Base-by-base conservation (phyloP, 768 basidiomycete species). In the Boletus sensibilis region DNA sequence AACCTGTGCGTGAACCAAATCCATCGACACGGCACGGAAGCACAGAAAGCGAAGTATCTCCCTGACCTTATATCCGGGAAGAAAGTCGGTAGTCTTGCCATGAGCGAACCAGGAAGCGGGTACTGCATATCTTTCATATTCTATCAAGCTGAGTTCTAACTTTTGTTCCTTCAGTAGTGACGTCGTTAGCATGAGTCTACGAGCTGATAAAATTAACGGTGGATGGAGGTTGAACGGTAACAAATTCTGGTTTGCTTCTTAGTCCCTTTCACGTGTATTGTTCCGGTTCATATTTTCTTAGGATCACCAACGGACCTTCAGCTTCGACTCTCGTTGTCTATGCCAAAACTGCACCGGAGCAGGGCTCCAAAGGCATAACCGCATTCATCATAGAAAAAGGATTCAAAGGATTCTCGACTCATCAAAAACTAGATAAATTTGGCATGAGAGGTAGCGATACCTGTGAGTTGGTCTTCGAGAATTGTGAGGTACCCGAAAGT, bases 361-460 rank as follows among this genome's bases (percentile, higher is more conserved):
- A 83, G 61, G 87, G 84, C 16, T 88, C 90, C 18, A 94, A 89
- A 68, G 93, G 94, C 21, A 93, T 97, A 60, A 96, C 94, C 0
- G 84, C 94, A 0, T 97, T 97, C 72, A 85, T 97, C 60, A 78
- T 98, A 58, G 93, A 96, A 74, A 87, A 82, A 43, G 85, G 75
- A 8, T 93, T 89, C 69, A 72, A 80, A 41, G 95, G 93, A 1
- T 95, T 95, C 72, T 92, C 92, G 7, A 90, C 92, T 0, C 88
- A 89, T 62, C 91, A 88, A 56, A 94, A 95, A 64, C 78, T 98
- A 21, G 95, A 98, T 72, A 98, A 98, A 71, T 86, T 97, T 66
- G 95, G 95, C 1, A 98, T 98, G 95, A 78, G 95, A 63, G 95
- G 95, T 38, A 92, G 90, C 57, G 94, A 97, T 64, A 98, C 95